Base-by-base conservation (phyloP, 768 basidiomycete genomes). In the Udeniomyces megalosporus region DNA sequence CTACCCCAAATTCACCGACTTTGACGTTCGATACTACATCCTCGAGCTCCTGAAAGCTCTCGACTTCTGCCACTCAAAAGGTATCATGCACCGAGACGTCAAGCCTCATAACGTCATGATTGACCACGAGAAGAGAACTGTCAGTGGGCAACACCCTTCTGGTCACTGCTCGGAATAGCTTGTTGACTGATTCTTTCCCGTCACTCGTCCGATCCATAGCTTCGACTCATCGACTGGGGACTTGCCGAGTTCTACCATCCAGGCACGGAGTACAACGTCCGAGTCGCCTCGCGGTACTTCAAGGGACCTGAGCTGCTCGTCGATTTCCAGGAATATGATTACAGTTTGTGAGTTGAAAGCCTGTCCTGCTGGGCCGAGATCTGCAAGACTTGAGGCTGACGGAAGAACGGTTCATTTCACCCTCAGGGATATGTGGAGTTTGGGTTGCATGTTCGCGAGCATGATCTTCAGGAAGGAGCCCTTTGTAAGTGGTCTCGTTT, bases 401-500 rank as follows among this genome's bases (percentile, higher is more conserved):
- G n/a, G n/a, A n/a, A n/a, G n/a, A n/a, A n/a, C n/a, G n/a, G n/a
- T n/a, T n/a, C n/a, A n/a, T n/a, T n/a, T n/a, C n/a, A n/a, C n/a
- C n/a, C n/a, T n/a, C 35, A 56, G 50, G 50, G 92, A 97, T 73
- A 89, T 97, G 88, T 97, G 93, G 93, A 91, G 88, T 76, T 84
- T 87, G 71, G 93, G 93, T 20, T 96, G 93, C 73, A 97, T 93
- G 90, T 95, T 93, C 74, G 93, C 93, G 10, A 90, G 88, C 20
- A 96, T 97, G 93, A 96, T 97, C 70, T 96, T 97, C 81, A 83
- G 93, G 68, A 96, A 96, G 74, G 93, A 96, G 73, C 93, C 93
- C 26, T 69, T 61, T 17, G 64, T 68, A n/a, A 22, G 47, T 58
- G 1, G 34, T n/a, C 24, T 8, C 38, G 17, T 17, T 42, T 8